Base-by-base conservation (phyloP, 495 filamentous ascomycete genomes). In the Penicillium riverlandense region DNA sequence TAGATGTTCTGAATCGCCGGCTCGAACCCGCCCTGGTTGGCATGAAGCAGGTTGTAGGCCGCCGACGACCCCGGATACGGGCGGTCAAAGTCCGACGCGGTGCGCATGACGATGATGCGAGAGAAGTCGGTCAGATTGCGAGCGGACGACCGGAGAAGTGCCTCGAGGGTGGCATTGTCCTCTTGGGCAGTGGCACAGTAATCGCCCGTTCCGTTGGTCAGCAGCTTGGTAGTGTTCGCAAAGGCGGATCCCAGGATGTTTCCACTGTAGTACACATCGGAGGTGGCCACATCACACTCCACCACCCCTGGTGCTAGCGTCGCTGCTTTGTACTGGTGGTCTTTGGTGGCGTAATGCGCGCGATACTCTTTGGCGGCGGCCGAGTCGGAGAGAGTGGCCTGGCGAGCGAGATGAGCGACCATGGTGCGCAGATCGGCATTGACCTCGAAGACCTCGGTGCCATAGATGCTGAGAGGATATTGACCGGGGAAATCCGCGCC, bases 111-210 rank as follows among this genome's bases (percentile, higher is more conserved):
- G 48, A 88, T 83, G 44, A 84, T 76, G 5, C 85, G 75, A 8
- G 65, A 52, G 60, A 85, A 88, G 52, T 90, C 84, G 4, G 81
- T 76, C 3, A 79, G 60, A 5, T 72, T 73, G 37, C 58, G 58
- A 5, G 67, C 49, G 0, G 79, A 71, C 4, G 70, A 71, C n/a
- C 85, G 77, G 22, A 87, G 54, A 27, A 90, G 61, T 22, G 76
- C 82, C 53, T 84, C 82, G 11, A 88, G 75, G 0, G 74, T 80
- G 5, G 82, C 84, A 52, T 83, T 88, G 55, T 90, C 85, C 56
- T 89, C 85, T 55, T 88, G 85, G 10, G 82, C 82, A 5, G 74
- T 80, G 47, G 76, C 72, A 67, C 84, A 88, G 63, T 88, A 88
- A 3, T 69, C 56, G 6, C 80, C 82, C 0, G 72, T 75, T 12